Evolutionary conservation across 371 early-diverging fungal genomes (phyloP), one percentile per base, ranked within the genome.

Genomic region (Syncephalastrum racemosum): DNA sequence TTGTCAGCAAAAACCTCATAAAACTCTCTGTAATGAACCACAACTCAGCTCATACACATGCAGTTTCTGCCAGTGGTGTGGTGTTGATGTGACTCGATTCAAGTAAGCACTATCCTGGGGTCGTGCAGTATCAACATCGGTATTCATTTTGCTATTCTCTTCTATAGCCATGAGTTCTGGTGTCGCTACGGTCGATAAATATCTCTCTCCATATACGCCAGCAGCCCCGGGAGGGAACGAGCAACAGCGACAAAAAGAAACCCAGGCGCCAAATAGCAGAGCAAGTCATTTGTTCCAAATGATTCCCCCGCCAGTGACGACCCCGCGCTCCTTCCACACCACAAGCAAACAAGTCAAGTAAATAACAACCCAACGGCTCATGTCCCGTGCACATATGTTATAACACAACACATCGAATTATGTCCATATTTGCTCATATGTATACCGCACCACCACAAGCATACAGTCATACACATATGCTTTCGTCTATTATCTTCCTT

Each of bases 171-270:
- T 56, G 56, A 56, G 24, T 56, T 56, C 13, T 56, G 56, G 56
- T 56, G 56, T 31, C 56, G 56, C 15, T 56, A 56, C 15, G n/a
- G 40, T 8, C 19, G 41, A 13, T 53, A 55, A 47, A 15, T 42
- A 19, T 8, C 42, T 8, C 58, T 91, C 90, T 68, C 95, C 96
- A 67, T 93, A 89, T 15, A 94, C 90, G 62, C 92, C 93, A 22
- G 95, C 97, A 48, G 12, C 3, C 4, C 4, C 24, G 24, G 4
- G 7, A 27, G 6, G 3, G 27, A 27, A 27, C 4, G 27, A 27
- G 27, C 27, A 27, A 27, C 27, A 0, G 2, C 27, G 3, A 7
- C 27, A 3, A 27, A 27, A 25, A 4, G 27, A 7, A 7, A 7
- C 4, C 27, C 27, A 27, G 27, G 27, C 7, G 27, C 27, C 0